phyloP scores from a whole-genome alignment of 208 protist genomes.

The Leishmania martiniquensis region DNA sequence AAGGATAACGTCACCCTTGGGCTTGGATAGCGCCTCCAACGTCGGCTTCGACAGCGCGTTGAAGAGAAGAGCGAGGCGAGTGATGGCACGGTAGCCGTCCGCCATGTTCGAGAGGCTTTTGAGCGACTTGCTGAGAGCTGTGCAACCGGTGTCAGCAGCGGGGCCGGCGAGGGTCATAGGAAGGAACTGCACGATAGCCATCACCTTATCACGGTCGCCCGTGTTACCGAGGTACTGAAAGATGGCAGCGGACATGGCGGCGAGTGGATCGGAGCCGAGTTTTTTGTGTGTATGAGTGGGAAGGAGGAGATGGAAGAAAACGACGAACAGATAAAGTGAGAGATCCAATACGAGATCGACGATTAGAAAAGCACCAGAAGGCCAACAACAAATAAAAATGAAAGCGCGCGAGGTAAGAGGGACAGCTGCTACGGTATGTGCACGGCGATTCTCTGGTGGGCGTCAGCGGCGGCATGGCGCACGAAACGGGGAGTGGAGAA shows the following conservation, averaged over 20 bases:
- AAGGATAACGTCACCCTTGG: slow-evolving; percentile 55
- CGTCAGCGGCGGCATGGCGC: not conserved
- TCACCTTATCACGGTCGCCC: slow-evolving; percentile 89
- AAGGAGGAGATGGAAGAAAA: not conserved
- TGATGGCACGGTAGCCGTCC: slow-evolving; percentile 86
- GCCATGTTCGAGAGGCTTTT: slow-evolving; percentile 76
- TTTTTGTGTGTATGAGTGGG: not conserved
- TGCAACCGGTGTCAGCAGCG: slow-evolving; percentile 53
- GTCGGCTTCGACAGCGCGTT: slow-evolving; percentile 70
- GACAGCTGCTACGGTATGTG: not conserved
- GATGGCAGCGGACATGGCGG: slow-evolving; percentile 49
- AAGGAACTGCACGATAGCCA: slow-evolving; percentile 89
- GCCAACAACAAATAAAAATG: not conserved
- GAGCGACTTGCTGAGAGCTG: slow-evolving; percentile 68
- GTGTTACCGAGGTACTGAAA: slow-evolving; percentile 71
- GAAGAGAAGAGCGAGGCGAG: slow-evolving; percentile 81
- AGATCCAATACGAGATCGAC: not conserved
- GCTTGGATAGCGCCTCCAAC: slow-evolving; percentile 56
- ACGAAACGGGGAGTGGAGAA: not conserved
- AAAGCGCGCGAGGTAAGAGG: slow-evolving; percentile 10
- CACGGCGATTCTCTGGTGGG: not conserved
- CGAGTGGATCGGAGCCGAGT: not conserved
- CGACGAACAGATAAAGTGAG: not conserved
- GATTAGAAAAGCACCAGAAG: not conserved
- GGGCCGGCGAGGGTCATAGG: slow-evolving; percentile 71